Percentiles rank a stretch among this genome's conserved stretches.
Evolutionary conservation across 2,329 filamentous ascomycete genomes (phyloP).

Genomic region (Penicillium sp.): DNA sequence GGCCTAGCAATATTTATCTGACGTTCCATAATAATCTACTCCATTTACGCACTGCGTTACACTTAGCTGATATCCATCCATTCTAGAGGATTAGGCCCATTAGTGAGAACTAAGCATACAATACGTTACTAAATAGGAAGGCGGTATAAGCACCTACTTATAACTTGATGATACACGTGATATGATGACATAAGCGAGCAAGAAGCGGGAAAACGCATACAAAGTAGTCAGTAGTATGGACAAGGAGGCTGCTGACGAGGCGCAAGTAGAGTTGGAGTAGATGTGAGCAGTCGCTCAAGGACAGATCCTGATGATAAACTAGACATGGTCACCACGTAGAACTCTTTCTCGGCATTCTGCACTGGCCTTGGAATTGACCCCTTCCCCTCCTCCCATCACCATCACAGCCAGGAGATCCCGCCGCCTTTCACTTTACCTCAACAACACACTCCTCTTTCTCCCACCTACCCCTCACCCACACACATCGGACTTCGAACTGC

Average conservation of each 20-base stretch:
- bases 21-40: too few species aligned
- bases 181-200: constrained; percentile 18
- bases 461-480: constrained; percentile 6
- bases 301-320: neutral
- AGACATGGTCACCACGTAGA: neutral
- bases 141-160: too few species aligned
- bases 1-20: too few species aligned
- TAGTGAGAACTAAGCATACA: too few species aligned
- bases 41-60: too few species aligned
- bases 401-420: constrained; percentile 27
- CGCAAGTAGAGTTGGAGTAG: neutral
- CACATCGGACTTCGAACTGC: neutral
- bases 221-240: constrained; percentile 5
- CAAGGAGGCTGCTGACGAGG: neutral
- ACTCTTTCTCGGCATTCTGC: neutral
- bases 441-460: constrained; percentile 18
- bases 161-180: constrained; percentile 15
- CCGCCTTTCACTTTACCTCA: constrained; percentile 21
- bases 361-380: neutral
- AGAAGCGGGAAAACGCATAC: constrained; percentile 19
- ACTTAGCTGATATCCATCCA: too few species aligned
- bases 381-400: constrained; percentile 19
- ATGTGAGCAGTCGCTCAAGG: neutral
- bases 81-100: too few species aligned
- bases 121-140: too few species aligned